Evolutionary conservation across 148 eudicot species (phyloP), one percentile per base, ranked within the genome.

Genomic region (Hydrangea macrophylla): DNA sequence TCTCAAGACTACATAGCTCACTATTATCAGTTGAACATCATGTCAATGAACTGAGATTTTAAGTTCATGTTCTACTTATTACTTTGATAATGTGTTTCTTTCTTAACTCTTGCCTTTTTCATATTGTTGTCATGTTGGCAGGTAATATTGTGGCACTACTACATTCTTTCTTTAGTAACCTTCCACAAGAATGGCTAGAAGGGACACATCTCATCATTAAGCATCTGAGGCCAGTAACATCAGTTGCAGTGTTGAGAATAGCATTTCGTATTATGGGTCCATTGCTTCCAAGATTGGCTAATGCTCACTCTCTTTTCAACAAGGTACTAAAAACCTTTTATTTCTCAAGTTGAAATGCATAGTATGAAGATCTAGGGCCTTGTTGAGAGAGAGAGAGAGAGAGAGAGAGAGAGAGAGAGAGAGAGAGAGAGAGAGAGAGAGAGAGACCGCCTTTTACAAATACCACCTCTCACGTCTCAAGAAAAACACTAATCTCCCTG

Each of bases 141-240:
- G 99, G 99, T 65, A 94, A 86, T 68, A 71, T 84, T 60, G 88
- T 87, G 68, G 92, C 92, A 51, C 75, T 90, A 82, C 85, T 94
- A 23, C 99, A 94, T 76, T 73, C 97, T 56, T 87, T 90, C 85
- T 90, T 86, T 68, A 82, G 90, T 80, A 88, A 90, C 70, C 96
- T 94, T 81, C 97, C 99, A 53, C 93, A 86, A 74, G 97, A 94
- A 76, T 94, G 99, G 99, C 78, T 94, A 32, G 99, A 94, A 76
- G 92, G 90, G 48, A 80, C 97, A 37, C 91, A 88, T 64, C 84
- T 87, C 31, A 81, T 94, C 56, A 73, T 94, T 55, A 81, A 84
- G 78, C 89, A 94, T 80, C 91, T 94, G 36, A 81, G 86, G 71
- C 99, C 97, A 40, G 82, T 94, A 68, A 82, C 84, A 62, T 94